phyloP scores from a whole-genome alignment of 139 green algal species.

The Gonium pectorale region DNA sequence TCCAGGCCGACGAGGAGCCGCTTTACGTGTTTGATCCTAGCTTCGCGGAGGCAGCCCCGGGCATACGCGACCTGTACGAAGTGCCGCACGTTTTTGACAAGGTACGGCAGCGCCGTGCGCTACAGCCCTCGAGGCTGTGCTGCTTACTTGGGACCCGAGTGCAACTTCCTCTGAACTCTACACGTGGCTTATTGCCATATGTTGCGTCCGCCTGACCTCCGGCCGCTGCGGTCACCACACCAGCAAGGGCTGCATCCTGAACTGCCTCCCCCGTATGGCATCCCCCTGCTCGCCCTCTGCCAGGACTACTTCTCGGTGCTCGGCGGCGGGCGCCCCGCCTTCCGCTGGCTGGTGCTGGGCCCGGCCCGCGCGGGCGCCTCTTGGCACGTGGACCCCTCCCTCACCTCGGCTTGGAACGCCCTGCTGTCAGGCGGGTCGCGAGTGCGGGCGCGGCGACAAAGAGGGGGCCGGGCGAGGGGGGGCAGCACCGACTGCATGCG shows the following conservation, averaged over 20 bases:
- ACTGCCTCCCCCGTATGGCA: too few relatives aligned
- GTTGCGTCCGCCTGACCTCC: too few relatives aligned
- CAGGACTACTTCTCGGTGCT: background rate
- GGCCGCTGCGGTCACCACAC: too few relatives aligned
- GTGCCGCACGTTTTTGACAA: constrained; percentile 40
- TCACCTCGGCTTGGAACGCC: constrained; percentile 95
- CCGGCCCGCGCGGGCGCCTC: constrained; percentile 74
- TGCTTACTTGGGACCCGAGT: too few relatives aligned
- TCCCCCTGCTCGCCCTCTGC: background rate
- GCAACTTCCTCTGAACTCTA: too few relatives aligned
- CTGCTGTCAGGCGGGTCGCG: constrained; percentile 75
- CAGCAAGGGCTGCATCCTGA: too few relatives aligned
- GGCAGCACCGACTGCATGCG: too few relatives aligned
- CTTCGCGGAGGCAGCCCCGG: constrained; percentile 56
- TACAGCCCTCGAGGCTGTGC: too few relatives aligned
- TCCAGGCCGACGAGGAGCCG: constrained; percentile 74
- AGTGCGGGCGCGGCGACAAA: too few relatives aligned
- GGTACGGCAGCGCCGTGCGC: too few relatives aligned
- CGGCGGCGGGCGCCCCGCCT: constrained; percentile 24
- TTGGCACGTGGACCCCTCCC: constrained; percentile 89
- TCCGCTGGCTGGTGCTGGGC: constrained; percentile 94
- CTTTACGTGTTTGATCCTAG: constrained; percentile 88
- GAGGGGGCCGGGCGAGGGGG: too few relatives aligned
- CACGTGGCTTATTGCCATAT: too few relatives aligned
- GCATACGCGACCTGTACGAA: constrained; percentile 18